Evolutionary conservation across 192 early-diverging fungal species (phyloP), one percentile per base, ranked within the genome.

Genomic region (Coemansia sp.): DNA sequence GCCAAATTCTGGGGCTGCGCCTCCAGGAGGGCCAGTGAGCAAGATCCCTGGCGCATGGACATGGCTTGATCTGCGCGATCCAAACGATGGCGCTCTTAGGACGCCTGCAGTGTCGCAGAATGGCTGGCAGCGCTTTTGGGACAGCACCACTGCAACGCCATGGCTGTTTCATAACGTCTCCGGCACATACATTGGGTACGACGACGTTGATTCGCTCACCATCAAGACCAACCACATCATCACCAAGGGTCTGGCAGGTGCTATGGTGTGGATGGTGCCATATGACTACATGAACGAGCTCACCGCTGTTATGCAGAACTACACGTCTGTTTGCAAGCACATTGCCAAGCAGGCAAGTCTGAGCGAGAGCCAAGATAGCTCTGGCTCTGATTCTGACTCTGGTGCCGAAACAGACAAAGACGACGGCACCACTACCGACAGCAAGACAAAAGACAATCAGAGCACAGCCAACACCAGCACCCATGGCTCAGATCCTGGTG

Each of bases 221-320:
- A 67, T 85, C 43, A 91, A 92, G 71, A 80, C 86, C 0, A 70
- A 86, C 60, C 74, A 83, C 56, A 70, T 83, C 9, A 81, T 88
- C 43, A 68, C 41, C 41, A 64, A 42, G 7, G 80, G 80, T 6
- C 71, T 93, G 21, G 89, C 67, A 18, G 91, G 91, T n/a, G 77
- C 86, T 16, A 89, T 90, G 89, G 76, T 90, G 16, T 92, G 90
- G 89, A 89, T 86, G 63, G 72, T 89, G 41, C 82, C 86, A 63
- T 85, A 90, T 68, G 90, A 92, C 54, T 81, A 64, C 53, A 81
- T 84, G 38, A 75, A 75, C 57, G 90, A 90, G 69, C 69, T 92
- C 16, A 54, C 62, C 9, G 53, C 74, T 32, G 66, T 91, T 18
- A 39, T 85, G 54, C 41, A 56, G 39, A 50, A 64, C 66, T 77